Base-by-base conservation (phyloP, 2,329 filamentous ascomycete species). In the Tolypocladium tundrense region DNA sequence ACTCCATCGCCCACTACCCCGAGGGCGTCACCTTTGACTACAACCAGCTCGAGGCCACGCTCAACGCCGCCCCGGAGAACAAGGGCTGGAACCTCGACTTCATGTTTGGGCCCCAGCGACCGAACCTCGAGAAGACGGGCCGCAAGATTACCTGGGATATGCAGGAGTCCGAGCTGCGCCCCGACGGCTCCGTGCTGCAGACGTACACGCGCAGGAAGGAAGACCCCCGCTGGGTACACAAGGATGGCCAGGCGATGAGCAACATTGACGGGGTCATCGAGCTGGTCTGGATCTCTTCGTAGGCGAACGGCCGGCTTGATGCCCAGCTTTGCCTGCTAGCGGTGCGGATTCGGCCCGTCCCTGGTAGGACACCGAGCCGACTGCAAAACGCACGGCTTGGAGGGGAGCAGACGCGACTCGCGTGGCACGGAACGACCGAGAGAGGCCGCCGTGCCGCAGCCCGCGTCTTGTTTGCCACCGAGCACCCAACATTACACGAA, bases 1-100 rank as follows among this genome's bases (percentile, higher is more conserved):
- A 81, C 69, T 85, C 82, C 16, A 74, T 86, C 39, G 79, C 79
- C 19, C 78, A 80, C 58, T 85, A 86, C 61, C 79, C 79, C 1
- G 64, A 71, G 37, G 79, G 79, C 58, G 74, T 81, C 55, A 75
- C 77, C 53, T 76, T 80, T 43, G 78, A 79, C 60, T 69, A 75
- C 24, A 72, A 74, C 52, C 79, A 81, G 62, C 69, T 79, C 63
- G 81, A 84, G 66, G 73, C 75, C 27, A 84, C 81, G 1, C 80
- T 82, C 66, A 75, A 67, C 60, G 81, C 68, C 60, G 77, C 67
- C 58, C 80, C 65, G 41, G 79, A 70, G 65, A 72, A 78, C 63
- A 77, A 75, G 60, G 76, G 76, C 35, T 79, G 76, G 75, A 79
- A 79, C 64, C 63, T 79, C 59, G 79, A 82, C 62, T 80, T 77